Conservation (phyloP, 768 basidiomycete genomes). For the Clathrus columnatus region DNA sequence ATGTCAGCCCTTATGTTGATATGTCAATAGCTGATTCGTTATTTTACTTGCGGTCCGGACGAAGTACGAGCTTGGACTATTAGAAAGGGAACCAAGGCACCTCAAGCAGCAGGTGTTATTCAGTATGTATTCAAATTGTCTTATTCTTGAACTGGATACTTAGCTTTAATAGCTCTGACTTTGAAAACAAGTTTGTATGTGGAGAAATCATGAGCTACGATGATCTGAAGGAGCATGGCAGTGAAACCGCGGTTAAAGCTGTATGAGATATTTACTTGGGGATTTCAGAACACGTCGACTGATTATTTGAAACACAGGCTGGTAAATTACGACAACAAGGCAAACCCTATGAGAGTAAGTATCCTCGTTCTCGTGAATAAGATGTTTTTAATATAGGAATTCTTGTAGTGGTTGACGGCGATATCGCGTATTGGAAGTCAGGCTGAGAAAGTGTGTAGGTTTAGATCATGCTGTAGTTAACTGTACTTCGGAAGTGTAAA, state of each 20-base stretch:
- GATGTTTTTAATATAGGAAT: slow-evolving; percentile 7
- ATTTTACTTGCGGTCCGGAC: slow-evolving; percentile 95
- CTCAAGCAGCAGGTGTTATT: slow-evolving; percentile 96
- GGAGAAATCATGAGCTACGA: slow-evolving; percentile 94
- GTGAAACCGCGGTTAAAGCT: slow-evolving; percentile 87
- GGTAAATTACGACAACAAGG: slow-evolving; percentile 95
- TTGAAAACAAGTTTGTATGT: slow-evolving; percentile 96
- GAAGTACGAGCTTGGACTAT: slow-evolving; percentile 99
- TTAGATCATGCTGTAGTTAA: neutral
- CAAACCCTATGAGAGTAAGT: slow-evolving; percentile 90
- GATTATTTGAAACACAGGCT: slow-evolving; percentile 22
- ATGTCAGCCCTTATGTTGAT: neutral
- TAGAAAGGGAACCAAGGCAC: slow-evolving; percentile 86
- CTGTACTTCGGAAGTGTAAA: neutral
- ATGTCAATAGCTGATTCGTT: slow-evolving; percentile 69
- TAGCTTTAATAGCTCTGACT: slow-evolving; percentile 60
- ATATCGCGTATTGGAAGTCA: slow-evolving; percentile 89
- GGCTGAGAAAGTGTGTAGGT: slow-evolving; percentile 33
- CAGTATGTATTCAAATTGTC: slow-evolving; percentile 47
- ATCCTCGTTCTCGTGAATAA: neutral
- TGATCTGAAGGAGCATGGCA: slow-evolving; percentile 86
- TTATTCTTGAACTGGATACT: neutral
- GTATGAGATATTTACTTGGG: slow-evolving; percentile 28
- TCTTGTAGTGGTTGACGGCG: slow-evolving; percentile 68
- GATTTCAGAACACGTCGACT: neutral